A percentile compares a stretch with the other conserved stretches of the same genome.
phyloP scores from a whole-genome alignment of 345 rosid species.

The Dovyalis caffra region DNA sequence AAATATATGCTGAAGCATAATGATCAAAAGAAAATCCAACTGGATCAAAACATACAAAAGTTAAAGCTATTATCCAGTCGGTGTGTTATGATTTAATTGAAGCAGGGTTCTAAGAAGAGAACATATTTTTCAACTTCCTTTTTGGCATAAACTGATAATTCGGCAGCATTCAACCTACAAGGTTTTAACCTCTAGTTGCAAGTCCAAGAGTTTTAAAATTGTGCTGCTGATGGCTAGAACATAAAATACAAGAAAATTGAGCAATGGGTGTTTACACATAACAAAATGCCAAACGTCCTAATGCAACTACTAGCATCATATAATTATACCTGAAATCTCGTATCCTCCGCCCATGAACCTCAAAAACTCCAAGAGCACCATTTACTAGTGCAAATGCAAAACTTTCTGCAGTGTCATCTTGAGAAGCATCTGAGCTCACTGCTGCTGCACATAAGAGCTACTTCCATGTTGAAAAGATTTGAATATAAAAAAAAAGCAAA shows the following conservation, averaged over 20 bases:
- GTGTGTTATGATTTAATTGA: too few relatives aligned
- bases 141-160: too few relatives aligned
- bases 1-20: too few relatives aligned
- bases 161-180: background rate
- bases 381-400: slow-evolving; percentile 96
- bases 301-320: background rate
- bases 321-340: slow-evolving; percentile 78
- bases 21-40: too few relatives aligned
- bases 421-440: slow-evolving; percentile 52
- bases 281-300: background rate
- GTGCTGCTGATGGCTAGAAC: background rate
- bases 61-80: too few relatives aligned
- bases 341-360: slow-evolving; percentile 93
- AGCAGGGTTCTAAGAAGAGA: too few relatives aligned
- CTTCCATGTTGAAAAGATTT: slow-evolving; percentile 16
- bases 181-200: background rate
- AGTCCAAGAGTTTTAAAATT: too few relatives aligned
- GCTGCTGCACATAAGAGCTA: slow-evolving; percentile 42
- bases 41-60: too few relatives aligned
- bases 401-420: slow-evolving; percentile 81
- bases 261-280: background rate
- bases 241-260: background rate
- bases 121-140: too few relatives aligned
- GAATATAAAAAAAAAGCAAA: too few relatives aligned
- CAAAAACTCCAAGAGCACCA: slow-evolving; percentile 99